Conservation (phyloP, 73 alveolate species). For the Effrenium voratum region DNA sequence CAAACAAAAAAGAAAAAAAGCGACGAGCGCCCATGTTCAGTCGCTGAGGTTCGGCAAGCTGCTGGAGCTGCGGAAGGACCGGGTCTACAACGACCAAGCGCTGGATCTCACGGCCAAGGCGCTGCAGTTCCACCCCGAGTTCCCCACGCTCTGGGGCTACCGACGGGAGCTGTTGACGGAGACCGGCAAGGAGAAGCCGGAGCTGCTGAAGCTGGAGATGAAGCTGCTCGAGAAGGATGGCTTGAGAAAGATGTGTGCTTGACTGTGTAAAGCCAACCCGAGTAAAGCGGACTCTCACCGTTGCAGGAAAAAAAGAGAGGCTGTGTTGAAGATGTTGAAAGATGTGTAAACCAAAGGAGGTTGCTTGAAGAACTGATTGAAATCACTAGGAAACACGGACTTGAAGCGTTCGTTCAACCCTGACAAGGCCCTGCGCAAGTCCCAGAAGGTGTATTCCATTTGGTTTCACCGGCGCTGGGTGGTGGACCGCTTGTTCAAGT, state of each 20-base stretch:
- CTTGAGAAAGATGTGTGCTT: background rate
- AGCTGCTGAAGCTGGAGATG: constrained; percentile 70
- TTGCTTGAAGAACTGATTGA: background rate
- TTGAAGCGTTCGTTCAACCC: constrained; percentile 94
- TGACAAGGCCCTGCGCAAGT: constrained; percentile 95
- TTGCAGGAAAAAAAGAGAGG: background rate
- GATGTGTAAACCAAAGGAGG: no score
- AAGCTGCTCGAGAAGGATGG: constrained; percentile 90
- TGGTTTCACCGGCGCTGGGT: constrained; percentile 98
- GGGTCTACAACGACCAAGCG: constrained; percentile 52
- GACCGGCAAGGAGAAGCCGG: constrained; percentile 73
- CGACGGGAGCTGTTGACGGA: constrained; percentile 96
- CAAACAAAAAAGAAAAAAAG: background rate
- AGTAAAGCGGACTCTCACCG: no score
- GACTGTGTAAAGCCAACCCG: background rate
- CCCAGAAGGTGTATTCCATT: constrained; percentile 97
- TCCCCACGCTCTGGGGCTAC: constrained; percentile 97
- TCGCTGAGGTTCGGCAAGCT: constrained; percentile 44
- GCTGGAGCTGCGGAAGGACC: constrained; percentile 31
- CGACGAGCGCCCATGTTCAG: background rate
- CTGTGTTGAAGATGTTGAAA: no score
- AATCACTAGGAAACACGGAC: background rate
- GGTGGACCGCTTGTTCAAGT: constrained; percentile 95
- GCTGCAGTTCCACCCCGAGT: constrained; percentile 95
- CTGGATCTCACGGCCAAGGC: constrained; percentile 75